Base-by-base conservation (phyloP, 768 basidiomycete species). In the Panaeolus cyanescens region DNA sequence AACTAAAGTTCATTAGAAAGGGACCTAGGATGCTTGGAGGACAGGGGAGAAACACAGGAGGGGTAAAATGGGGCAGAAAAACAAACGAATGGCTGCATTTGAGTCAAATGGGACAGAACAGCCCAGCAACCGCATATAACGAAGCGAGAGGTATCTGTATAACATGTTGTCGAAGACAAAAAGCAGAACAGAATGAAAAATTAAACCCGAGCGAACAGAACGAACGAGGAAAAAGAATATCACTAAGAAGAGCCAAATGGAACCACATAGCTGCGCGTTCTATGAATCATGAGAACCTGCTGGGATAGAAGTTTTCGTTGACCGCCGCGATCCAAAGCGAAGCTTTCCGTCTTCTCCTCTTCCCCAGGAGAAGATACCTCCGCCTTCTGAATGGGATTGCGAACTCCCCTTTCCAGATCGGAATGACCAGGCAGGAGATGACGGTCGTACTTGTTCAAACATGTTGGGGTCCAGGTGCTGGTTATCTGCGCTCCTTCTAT, bases 381-480 rank as follows among this genome's bases (percentile, higher is more conserved):
- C 69, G 19, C 81, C 73, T 19, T 74, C 68, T 42, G 90, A 89
- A 63, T 88, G 86, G 5, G 90, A 90, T 55, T 86, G 82, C 0
- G 85, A 70, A 65, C 91, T 91, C n/a, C 90, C 91, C 1, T 89
- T 82, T 25, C 88, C 82, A 20, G 92, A 94, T 17, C 92, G 88
- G 80, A 93, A 88, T 0, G 91, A 93, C 91, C 91, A 94, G 0
- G 91, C 88, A 50, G 92, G 92, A 4, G 92, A 93, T 17, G 78
- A 82, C 2, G 92, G 92, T 22, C 92, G 85, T 32, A 69, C 72
- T 13, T 76, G 73, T 17, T 85, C 85, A 63, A 77, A 62, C 36
- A 75, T 65, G 25, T 79, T 80, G 22, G 82, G 77, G 34, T 90
- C 85, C 20, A 88, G 75, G 64, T 83, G 77, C 22, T 77, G 70